These are phyloP conservation scores for Neoboletus magnificus DNA, from an alignment of 768 basidiomycete species.

Conservation along the genomic window DNA sequence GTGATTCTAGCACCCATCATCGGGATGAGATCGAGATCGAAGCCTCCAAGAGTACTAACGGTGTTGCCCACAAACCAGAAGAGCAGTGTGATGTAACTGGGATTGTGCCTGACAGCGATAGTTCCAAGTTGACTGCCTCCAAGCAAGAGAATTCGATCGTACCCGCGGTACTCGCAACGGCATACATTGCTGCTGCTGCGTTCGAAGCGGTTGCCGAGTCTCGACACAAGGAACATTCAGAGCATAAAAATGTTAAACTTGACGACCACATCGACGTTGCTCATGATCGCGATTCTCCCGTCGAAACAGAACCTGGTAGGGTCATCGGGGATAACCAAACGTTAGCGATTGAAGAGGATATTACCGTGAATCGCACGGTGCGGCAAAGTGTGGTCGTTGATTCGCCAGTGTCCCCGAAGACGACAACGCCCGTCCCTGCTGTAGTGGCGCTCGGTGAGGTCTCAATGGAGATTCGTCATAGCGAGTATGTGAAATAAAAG, in stretches of 20 bases:
- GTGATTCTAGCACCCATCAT: neutral
- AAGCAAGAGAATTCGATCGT: constrained; percentile 9
- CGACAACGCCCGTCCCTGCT: no score
- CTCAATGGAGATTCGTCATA: neutral
- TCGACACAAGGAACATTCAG: neutral
- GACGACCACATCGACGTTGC: neutral
- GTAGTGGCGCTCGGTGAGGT: neutral
- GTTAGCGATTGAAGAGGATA: neutral
- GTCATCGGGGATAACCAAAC: neutral
- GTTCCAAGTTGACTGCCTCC: neutral
- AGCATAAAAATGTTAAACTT: neutral
- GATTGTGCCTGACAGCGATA: neutral
- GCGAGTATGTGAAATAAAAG: neutral
- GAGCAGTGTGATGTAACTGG: neutral
- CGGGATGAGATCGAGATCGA: neutral
- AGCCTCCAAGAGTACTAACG: neutral
- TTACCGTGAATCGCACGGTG: neutral
- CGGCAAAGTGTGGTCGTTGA: neutral
- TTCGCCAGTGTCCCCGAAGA: neutral
- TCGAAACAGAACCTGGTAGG: neutral
- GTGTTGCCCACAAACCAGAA: neutral
- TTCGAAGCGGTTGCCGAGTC: constrained; percentile 9
- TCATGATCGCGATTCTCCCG: neutral
- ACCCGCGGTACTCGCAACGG: constrained; percentile 11
- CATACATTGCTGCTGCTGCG: constrained; percentile 8